These are phyloP conservation scores for Stagonosporopsis chrysanthemi DNA, from an alignment of 2,329 filamentous ascomycete species.

Conservation along the genomic window DNA sequence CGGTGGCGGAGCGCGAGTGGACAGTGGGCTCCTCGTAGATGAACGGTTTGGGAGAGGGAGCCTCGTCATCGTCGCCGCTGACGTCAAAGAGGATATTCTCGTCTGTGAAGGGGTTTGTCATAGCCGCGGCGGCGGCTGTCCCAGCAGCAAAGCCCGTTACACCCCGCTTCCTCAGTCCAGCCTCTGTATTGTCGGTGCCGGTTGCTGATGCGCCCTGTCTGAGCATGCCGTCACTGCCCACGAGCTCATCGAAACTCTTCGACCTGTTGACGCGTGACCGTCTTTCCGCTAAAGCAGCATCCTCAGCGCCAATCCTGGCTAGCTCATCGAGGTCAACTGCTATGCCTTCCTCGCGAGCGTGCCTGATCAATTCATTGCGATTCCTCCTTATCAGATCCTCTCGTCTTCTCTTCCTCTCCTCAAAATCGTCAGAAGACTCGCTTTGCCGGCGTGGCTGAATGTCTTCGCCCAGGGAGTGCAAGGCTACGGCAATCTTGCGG, in stretches of 20 bases:
- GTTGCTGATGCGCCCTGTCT: slow-evolving; percentile 37
- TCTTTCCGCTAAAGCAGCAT: slow-evolving; percentile 32
- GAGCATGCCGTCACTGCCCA: slow-evolving; percentile 52
- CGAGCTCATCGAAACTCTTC: slow-evolving; percentile 51
- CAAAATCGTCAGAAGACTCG: slow-evolving; percentile 44
- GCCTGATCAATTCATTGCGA: slow-evolving; percentile 46
- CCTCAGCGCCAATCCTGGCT: slow-evolving; percentile 42
- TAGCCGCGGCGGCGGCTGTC: slow-evolving; percentile 40
- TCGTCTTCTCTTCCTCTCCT: slow-evolving; percentile 37
- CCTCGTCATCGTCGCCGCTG: slow-evolving; percentile 42
- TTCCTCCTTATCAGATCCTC: slow-evolving; percentile 46
- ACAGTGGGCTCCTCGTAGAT: slow-evolving; percentile 30
- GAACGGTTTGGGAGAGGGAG: slow-evolving; percentile 39
- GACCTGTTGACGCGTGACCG: slow-evolving; percentile 28
- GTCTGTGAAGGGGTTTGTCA: slow-evolving; percentile 57
- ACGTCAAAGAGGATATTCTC: slow-evolving; percentile 54
- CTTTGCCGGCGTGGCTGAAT: slow-evolving; percentile 56
- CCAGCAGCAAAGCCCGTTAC: slow-evolving; percentile 51
- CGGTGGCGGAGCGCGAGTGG: slow-evolving; percentile 34
- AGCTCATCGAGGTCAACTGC: slow-evolving; percentile 53
- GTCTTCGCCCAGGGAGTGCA: slow-evolving; percentile 67
- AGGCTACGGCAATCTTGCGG: slow-evolving; percentile 65
- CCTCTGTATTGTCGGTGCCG: slow-evolving; percentile 29
- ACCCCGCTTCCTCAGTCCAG: slow-evolving; percentile 39
- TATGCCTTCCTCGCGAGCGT: slow-evolving; percentile 50